phyloP scores from a whole-genome alignment of 2,329 filamentous ascomycete species.

The Sclerotinia borealis region DNA sequence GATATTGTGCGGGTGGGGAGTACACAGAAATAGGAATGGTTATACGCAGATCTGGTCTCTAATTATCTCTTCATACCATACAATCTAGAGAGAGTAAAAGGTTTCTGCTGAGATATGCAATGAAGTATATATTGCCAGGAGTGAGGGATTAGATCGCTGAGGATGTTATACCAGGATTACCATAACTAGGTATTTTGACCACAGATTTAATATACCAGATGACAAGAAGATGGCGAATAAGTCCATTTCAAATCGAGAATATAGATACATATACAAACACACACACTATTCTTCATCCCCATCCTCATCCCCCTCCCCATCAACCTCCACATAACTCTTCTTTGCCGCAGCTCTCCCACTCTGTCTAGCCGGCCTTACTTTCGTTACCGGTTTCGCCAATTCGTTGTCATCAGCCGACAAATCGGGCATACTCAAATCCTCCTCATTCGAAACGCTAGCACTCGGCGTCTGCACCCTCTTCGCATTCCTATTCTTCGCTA shows the following conservation, averaged over 20 bases:
- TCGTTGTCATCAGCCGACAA: conserved; percentile 33
- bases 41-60: too few species aligned
- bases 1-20: too few species aligned
- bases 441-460: conserved; percentile 11
- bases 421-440: conserved; percentile 36
- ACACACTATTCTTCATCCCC: background rate
- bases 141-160: too few species aligned
- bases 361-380: conserved; percentile 16
- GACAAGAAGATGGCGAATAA: background rate
- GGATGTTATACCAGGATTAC: background rate
- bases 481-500: conserved; percentile 20
- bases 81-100: too few species aligned
- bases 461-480: conserved; percentile 1
- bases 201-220: background rate
- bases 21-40: too few species aligned
- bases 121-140: background rate
- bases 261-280: background rate
- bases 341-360: conserved; percentile 23
- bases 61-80: too few species aligned
- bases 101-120: background rate
- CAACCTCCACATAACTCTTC: conserved; percentile 10
- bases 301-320: conserved; percentile 2
- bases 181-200: background rate
- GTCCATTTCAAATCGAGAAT: background rate
- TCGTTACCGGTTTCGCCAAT: background rate